Evolutionary conservation across 345 rosid species (phyloP).

Genomic region (Eucalyptus camaldulensis): DNA sequence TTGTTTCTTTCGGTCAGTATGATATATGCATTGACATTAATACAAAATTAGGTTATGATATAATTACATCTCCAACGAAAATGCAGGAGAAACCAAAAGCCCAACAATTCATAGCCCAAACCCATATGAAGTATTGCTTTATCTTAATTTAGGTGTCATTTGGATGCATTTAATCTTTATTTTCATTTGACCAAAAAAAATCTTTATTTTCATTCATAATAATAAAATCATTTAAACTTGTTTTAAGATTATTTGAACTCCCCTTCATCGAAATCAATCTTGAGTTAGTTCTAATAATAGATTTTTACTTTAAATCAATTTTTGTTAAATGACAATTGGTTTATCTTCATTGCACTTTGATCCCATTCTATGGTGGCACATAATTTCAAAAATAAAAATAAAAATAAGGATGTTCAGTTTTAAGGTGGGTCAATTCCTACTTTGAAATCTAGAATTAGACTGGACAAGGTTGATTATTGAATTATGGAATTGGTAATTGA

Average conservation of each 20-base stretch:
- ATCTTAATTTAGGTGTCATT: neutral
- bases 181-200: neutral
- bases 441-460: accelerated
- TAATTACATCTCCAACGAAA: neutral
- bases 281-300: neutral
- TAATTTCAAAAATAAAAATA: no score
- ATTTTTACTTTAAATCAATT: neutral
- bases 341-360: no score
- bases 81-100: neutral
- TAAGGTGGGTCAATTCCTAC: accelerated
- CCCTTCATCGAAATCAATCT: neutral
- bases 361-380: accelerated
- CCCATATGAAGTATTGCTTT: neutral
- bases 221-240: neutral
- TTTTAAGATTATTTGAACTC: neutral
- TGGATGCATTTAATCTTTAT: neutral
- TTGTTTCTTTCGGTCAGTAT: neutral
- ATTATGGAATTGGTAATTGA: no score
- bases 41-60: neutral
- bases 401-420: accelerated
- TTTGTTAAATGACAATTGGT: neutral
- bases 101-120: neutral
- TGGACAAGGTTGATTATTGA: accelerated
- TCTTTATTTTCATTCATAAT: neutral
- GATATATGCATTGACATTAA: neutral